Base-by-base conservation (phyloP, 106 monocot species). In the Phalaenopsis aphrodite region DNA sequence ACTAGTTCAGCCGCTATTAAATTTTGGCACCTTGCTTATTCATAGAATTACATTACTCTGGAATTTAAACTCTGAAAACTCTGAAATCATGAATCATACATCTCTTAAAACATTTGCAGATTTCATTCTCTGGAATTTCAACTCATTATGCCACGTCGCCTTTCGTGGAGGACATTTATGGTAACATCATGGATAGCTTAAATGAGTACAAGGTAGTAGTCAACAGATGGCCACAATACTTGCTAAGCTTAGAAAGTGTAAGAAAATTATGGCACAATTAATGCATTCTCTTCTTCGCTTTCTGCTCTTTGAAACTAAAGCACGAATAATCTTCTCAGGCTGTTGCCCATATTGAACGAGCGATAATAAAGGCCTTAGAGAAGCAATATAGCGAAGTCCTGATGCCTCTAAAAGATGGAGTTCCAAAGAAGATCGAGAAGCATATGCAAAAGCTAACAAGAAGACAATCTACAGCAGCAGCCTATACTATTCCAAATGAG, bases 191-290 rank as follows among this genome's bases (percentile, higher is more conserved):
- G 82, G 88, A 84, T 69, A 75, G 81, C 68, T 81, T 99, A 79
- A 87, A 82, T 69, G 92, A 91, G 79, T 92, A 92, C 41, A 91
- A 91, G 69, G 87, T 87, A 41, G 88, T 99, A 15, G 88, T 99
- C 79, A 94, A 88, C 36, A 85, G 94, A 82, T 99, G 98, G 98
- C 98, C 98, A 56, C 86, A 91, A n/a, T 99, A 99, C 81, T 81
- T 94, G 69, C 23, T 91, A 39, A 84, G 78, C 81, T 79, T 99
- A 77, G 98, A 99, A 82, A 89, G 18, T 82, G 98, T 99, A 85
- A 91, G 89, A 43, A 39, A 52, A 78, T 46, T 23, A 30, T 69
- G 4, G 1, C 41, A 73, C 42, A 10, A 6, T 74, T 67, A 30
- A 48, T 39, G 42, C 15, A 45, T 49, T 65, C 37, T 66, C 66